Evolutionary conservation across 257 asterid genomes (phyloP).

Genomic region (Paulownia fortunei): DNA sequence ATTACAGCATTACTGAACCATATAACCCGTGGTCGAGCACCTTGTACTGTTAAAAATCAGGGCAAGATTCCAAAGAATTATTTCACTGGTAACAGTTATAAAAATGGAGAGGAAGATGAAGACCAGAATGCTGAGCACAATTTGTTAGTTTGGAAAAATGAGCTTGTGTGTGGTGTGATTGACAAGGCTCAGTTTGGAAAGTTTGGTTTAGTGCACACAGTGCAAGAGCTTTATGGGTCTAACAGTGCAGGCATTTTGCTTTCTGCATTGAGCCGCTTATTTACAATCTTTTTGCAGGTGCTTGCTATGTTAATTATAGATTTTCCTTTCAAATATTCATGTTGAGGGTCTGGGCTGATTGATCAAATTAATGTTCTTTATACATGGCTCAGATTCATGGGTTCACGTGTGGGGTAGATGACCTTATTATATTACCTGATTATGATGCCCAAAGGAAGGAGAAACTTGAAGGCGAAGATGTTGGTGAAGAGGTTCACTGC

Average conservation of each 20-base stretch:
- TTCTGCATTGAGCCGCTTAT: conserved; percentile 88
- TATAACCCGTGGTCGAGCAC: conserved; percentile 79
- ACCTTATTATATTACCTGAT: conserved; percentile 81
- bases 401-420: conserved; percentile 95
- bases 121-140: conserved; percentile 80
- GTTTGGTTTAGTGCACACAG: conserved; percentile 94
- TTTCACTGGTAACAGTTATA: conserved; percentile 46
- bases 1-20: conserved; percentile 88
- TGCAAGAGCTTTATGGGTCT: conserved; percentile 96
- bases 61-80: conserved; percentile 80
- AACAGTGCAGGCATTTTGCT: conserved; percentile 89
- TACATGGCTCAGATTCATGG: conserved; percentile 73
- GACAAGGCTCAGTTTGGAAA: conserved; percentile 99
- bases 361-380: conserved; percentile 29
- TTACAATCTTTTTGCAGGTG: conserved; percentile 94
- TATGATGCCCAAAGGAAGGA: conserved; percentile 79
- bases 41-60: conserved; percentile 82
- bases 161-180: conserved; percentile 91
- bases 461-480: conserved; percentile 88
- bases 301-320: conserved; percentile 26
- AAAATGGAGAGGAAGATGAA: conserved; percentile 57
- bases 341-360: conserved; percentile 24
- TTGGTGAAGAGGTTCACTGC: conserved; percentile 94
- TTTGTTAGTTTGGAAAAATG: conserved; percentile 89
- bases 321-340: not conserved